Evolutionary conservation across 805 yeast species (phyloP), one percentile per base, ranked within the genome.

Genomic region (Soucietia sequanensis): DNA sequence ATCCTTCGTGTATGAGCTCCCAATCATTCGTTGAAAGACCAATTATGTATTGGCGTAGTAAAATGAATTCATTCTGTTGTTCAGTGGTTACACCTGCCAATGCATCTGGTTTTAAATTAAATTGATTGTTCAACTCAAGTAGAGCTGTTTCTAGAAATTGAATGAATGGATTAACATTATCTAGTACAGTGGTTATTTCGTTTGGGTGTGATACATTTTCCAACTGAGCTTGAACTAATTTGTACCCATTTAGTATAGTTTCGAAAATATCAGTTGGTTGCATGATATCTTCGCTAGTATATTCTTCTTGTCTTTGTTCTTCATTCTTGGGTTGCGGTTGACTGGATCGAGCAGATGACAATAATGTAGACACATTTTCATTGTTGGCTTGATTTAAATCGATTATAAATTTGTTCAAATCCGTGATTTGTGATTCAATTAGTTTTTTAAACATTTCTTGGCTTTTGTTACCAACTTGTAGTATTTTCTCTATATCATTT

Each of bases 241-340:
- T 56, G 35, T 56, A 62, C 1, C 52, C 44, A 2, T 63, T 42
- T 6, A 60, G 15, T 0, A 59, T 49, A 0, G 70, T 56, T 19
- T 68, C 72, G 18, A 57, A 46, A 3, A 65, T 42, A 33, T 66
- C 72, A 6, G 50, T 37, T 0, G 70, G 69, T 35, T 65, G 70
- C 10, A 61, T 43, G 1, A 51, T 48, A 28, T 54, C 48, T 30
- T 50, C 58, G 24, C 51, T 41, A 11, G 45, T 39, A 23, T 34
- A 47, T 26, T 52, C 53, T 31, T 51, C 50, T 12, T 37, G 35
- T 8, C 15, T 16, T 10, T 27, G 30, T 14, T 12, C 36, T 4
- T 11, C 12, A 24, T 23, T n/a, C 5, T 30, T 18, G n/a, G 34
- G 9, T 16, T 13, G 12, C 9, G 30, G 14, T n/a, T 18, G 11